Evolutionary conservation across 1,284 basidiomycete genomes (phyloP), one percentile per base, ranked within the genome.

Genomic region (Laetiporus sulphureus): DNA sequence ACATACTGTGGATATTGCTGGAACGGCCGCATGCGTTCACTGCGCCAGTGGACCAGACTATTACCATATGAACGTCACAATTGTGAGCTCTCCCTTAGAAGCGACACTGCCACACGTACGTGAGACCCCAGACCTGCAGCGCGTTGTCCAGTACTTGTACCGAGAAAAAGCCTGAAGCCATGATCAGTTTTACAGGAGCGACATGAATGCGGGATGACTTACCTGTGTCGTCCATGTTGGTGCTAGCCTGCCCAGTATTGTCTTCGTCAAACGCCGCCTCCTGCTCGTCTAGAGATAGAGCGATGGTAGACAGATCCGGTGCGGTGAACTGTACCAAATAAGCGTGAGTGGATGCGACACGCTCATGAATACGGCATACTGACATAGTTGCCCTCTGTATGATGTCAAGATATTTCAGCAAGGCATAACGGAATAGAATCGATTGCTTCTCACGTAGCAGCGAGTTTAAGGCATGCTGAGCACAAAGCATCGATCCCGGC

Each of bases 221-320:
- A 77, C 83, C 86, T 33, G 88, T 88, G 59, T 93, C 91, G 53
- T 93, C 91, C 83, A 91, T 91, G 59, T 95, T 94, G 39, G 74
- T 76, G 57, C 77, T 88, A 3, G 64, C 63, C 42, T 42, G 59
- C 41, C 41, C 55, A 15, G 35, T 64, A 43, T 65, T 62, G 6
- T 64, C 68, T 31, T 69, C 62, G 45, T 72, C 66, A n/a, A 71
- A 67, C n/a, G 62, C 60, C 39, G 53, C 47, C 48, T 67, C 70
- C 11, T 59, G 58, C 5, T 58, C 55, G 58, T 91, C 86, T 16
- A 87, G 67, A 54, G 72, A 68, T 35, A 68, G 69, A 1, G 89
- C 93, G 50, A 95, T 80, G 45, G 79, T 75, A 3, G 91, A 90
- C 1, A 97, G 76, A 69, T 94, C 91, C 20, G 89, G 78, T 2